Evolutionary conservation across 2,329 filamentous ascomycete genomes (phyloP).

Genomic region (Lasiodiplodia sp.): DNA sequence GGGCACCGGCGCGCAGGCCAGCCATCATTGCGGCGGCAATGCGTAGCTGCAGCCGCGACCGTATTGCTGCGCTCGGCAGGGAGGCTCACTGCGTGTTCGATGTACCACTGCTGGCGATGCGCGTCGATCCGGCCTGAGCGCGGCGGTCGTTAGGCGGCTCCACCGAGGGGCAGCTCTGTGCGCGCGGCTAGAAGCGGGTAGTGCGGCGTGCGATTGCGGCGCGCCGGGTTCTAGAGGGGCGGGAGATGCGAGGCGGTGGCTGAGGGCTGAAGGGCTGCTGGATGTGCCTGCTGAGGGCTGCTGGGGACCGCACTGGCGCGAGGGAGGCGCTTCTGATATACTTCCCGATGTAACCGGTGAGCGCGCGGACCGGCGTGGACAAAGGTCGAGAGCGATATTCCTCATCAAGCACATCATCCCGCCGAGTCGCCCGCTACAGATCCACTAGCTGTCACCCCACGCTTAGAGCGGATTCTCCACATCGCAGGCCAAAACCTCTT

Average conservation of each 20-base stretch:
- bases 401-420: conserved; percentile 26
- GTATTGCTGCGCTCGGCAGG: neutral
- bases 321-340: conserved; percentile 10
- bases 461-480: conserved; percentile 20
- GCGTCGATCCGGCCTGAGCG: conserved; percentile 15
- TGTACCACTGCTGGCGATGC: conserved; percentile 9
- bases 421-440: conserved; percentile 24
- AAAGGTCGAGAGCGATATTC: conserved; percentile 30
- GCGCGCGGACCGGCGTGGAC: conserved; percentile 4
- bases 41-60: neutral
- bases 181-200: conserved; percentile 24
- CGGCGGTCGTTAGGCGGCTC: neutral
- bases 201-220: neutral
- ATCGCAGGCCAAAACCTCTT: neutral
- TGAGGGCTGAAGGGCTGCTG: neutral
- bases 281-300: conserved; percentile 1
- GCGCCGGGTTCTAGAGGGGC: neutral
- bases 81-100: neutral
- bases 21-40: neutral
- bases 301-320: neutral
- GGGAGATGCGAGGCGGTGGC: conserved; percentile 11
- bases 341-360: conserved; percentile 1
- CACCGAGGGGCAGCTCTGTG: conserved; percentile 25
- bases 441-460: conserved; percentile 26
- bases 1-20: conserved; percentile 6